phyloP scores from a whole-genome alignment of 306 rosid genomes.

The Rubus parviflorus region DNA sequence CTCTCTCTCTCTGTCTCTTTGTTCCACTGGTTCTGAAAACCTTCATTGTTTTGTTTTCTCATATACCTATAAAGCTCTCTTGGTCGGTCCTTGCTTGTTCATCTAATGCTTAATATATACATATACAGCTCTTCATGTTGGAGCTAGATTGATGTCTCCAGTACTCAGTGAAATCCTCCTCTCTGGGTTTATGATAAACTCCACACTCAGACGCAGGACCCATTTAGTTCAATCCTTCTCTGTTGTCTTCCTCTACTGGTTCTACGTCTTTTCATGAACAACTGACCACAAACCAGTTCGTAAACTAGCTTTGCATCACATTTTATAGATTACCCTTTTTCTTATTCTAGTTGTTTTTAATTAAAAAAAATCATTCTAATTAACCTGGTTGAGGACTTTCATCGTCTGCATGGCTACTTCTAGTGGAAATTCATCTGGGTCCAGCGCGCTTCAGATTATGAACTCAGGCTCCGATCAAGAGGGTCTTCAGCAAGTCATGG shows the following conservation, averaged over 20 bases:
- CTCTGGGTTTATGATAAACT: constrained; percentile 63
- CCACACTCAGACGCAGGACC: constrained; percentile 66
- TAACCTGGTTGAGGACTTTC: background rate
- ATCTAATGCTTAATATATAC: constrained; percentile 22
- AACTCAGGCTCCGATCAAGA: constrained; percentile 58
- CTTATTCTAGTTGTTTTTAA: background rate
- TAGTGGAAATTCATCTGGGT: constrained; percentile 55
- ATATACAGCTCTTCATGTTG: constrained; percentile 38
- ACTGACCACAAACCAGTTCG: background rate
- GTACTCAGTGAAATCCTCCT: constrained; percentile 69
- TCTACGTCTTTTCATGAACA: constrained; percentile 65
- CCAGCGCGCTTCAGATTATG: constrained; percentile 26
- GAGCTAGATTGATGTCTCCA: constrained; percentile 48
- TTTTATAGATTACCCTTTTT: background rate
- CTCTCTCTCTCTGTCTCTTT: constrained; percentile 4
- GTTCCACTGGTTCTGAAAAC: constrained; percentile 10
- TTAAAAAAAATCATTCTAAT: constrained; percentile 1
- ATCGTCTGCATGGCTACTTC: constrained; percentile 30
- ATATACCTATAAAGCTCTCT: background rate
- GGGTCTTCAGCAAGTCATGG: constrained; percentile 40
- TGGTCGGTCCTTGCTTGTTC: background rate
- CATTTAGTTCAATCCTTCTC: constrained; percentile 91
- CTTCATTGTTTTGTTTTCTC: background rate
- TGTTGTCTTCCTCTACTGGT: constrained; percentile 94
- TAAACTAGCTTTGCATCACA: background rate